A percentile compares a stretch with the other conserved stretches of the same genome.
Conservation (phyloP, 1,284 basidiomycete genomes). For the Phylloporus sp. region DNA sequence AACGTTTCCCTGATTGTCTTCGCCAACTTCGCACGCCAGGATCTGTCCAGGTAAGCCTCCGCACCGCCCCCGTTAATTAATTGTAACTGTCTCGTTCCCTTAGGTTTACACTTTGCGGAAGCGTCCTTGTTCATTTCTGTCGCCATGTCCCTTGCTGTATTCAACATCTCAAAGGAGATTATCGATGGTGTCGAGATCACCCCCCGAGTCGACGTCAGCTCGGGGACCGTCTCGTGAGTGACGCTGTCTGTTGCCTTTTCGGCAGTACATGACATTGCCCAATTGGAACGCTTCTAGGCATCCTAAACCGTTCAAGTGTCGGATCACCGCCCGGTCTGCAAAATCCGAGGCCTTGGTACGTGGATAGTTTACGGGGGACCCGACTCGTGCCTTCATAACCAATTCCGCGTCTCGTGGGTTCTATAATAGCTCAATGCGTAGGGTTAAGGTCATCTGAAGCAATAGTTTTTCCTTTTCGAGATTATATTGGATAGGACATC, state of each 20-base stretch:
- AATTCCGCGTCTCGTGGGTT: too few relatives aligned
- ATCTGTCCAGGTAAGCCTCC: slow-evolving; percentile 23
- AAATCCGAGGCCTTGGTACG: slow-evolving; percentile 13
- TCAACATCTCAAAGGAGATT: slow-evolving; percentile 12
- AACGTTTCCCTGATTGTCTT: too few relatives aligned
- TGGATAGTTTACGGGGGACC: background rate
- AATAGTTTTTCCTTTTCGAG: background rate
- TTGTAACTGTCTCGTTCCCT: too few relatives aligned
- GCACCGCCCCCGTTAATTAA: background rate
- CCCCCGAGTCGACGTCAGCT: background rate
- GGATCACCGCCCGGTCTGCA: slow-evolving; percentile 21
- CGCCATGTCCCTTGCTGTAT: slow-evolving; percentile 22
- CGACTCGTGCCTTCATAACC: too few relatives aligned
- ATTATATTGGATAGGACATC: background rate
- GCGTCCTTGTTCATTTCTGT: slow-evolving; percentile 19
- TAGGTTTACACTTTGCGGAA: slow-evolving; percentile 22
- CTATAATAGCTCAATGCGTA: too few relatives aligned
- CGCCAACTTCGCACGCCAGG: slow-evolving; percentile 7
- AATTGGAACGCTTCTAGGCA: slow-evolving; percentile 21
- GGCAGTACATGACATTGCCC: too few relatives aligned
- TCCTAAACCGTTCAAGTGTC: slow-evolving; percentile 19
- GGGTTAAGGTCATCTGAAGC: background rate
- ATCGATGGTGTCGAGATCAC: slow-evolving; percentile 25
- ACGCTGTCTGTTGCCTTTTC: background rate
- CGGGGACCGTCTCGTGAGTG: slow-evolving; percentile 2